Percentiles rank a stretch among this genome's conserved stretches.
Conservation (phyloP, 306 rosid species). For the Vicia faba region DNA sequence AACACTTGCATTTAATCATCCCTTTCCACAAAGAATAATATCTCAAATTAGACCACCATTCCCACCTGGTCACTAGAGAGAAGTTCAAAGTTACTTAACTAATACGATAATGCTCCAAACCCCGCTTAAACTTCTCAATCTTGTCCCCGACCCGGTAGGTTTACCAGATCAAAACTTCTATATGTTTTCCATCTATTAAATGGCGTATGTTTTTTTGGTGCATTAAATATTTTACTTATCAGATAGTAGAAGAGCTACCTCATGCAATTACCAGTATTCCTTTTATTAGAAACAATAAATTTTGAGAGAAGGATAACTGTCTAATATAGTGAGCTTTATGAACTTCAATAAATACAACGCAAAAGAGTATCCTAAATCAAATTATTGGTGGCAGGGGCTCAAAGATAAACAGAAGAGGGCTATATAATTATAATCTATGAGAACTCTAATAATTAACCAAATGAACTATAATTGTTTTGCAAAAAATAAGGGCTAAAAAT, state of each 20-base stretch:
- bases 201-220: no score
- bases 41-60: not conserved
- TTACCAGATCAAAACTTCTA: not conserved
- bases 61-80: not conserved
- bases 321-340: not conserved
- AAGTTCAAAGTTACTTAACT: not conserved
- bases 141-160: not conserved
- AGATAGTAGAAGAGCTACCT: no score
- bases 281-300: no score
- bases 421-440: not conserved
- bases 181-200: no score
- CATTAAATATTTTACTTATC: no score
- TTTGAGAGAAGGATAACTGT: not conserved
- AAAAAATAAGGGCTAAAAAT: not conserved
- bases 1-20: not conserved
- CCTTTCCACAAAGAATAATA: not conserved
- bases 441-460: constrained; percentile 23
- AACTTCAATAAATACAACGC: not conserved
- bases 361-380: not conserved
- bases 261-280: no score
- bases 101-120: constrained; percentile 24
- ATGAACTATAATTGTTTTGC: not conserved
- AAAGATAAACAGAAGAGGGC: not conserved
- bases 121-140: constrained; percentile 19
- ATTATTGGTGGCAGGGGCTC: constrained; percentile 5